These are phyloP conservation scores for Stygiomarasmius scandens DNA, from an alignment of 1,284 basidiomycete species.

Conservation along the genomic window DNA sequence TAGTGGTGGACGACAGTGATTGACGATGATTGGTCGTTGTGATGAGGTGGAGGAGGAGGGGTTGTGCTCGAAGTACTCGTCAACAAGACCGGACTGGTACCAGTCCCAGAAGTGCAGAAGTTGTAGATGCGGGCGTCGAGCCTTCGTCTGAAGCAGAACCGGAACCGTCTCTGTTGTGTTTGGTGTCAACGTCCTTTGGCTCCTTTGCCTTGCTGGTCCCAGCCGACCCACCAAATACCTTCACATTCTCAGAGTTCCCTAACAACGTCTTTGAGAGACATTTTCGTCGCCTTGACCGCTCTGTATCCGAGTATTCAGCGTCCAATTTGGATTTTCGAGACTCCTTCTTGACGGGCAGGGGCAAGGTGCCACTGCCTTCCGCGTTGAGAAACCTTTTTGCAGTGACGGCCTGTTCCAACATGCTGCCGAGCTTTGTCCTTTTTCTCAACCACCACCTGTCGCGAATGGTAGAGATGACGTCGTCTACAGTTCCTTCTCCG, in stretches of 20 bases:
- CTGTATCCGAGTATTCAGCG: slow-evolving; percentile 5
- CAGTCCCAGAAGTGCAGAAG: slow-evolving; percentile 22
- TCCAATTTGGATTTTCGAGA: not conserved
- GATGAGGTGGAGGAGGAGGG: slow-evolving; percentile 64
- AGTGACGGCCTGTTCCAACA: slow-evolving; percentile 67
- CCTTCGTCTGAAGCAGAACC: slow-evolving; percentile 37
- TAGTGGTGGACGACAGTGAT: not conserved
- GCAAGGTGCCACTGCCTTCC: slow-evolving; percentile 35
- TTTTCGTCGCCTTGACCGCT: slow-evolving; percentile 47
- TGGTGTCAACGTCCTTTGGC: too few relatives aligned
- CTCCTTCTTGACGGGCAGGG: too few relatives aligned
- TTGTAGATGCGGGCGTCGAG: slow-evolving; percentile 26
- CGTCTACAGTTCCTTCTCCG: slow-evolving; percentile 35
- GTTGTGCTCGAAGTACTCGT: slow-evolving; percentile 74
- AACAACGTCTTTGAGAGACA: slow-evolving; percentile 64
- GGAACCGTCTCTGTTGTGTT: slow-evolving; percentile 34
- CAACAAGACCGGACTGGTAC: slow-evolving; percentile 75
- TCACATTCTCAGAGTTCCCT: slow-evolving; percentile 52
- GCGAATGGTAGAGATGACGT: slow-evolving; percentile 60
- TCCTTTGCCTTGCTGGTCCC: too few relatives aligned
- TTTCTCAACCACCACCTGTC: slow-evolving; percentile 72
- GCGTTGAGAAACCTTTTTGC: slow-evolving; percentile 56
- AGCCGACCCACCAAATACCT: slow-evolving; percentile 67
- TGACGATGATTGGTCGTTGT: not conserved
- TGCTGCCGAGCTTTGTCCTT: slow-evolving; percentile 63